phyloP scores from a whole-genome alignment of 306 rosid genomes.

The Boehmeria nivea region DNA sequence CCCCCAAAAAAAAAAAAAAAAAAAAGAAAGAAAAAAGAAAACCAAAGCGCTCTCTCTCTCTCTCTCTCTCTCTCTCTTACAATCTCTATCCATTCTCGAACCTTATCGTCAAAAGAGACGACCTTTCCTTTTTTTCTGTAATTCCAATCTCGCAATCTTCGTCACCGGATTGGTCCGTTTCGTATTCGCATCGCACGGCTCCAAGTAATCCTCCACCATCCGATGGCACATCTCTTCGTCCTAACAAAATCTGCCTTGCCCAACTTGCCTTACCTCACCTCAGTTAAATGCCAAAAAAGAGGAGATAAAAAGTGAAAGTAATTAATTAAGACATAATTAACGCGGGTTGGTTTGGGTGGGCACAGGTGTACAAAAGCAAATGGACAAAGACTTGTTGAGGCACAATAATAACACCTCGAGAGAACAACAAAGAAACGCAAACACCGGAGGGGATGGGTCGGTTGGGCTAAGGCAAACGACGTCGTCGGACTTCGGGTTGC shows the following conservation, averaged over 20 bases:
- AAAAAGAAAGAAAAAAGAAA: neutral
- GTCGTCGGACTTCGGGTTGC: constrained; percentile 58
- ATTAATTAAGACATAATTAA: constrained; percentile 9
- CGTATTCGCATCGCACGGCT: neutral
- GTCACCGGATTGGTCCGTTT: neutral
- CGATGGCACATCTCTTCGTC: neutral
- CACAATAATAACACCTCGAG: constrained; percentile 18
- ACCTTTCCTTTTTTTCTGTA: neutral
- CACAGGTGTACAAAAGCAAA: constrained; percentile 37
- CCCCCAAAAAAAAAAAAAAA: too few species aligned
- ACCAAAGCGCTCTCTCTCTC: neutral
- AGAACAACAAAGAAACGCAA: constrained; percentile 12
- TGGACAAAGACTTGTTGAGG: constrained; percentile 44
- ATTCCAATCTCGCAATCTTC: neutral
- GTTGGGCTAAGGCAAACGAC: constrained; percentile 42
- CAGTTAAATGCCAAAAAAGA: neutral
- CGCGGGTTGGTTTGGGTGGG: constrained; percentile 6
- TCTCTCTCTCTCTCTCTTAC: neutral
- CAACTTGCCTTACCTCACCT: neutral
- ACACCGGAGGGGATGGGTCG: constrained; percentile 33
- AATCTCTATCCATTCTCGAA: neutral
- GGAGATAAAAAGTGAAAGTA: neutral
- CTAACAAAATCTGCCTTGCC: neutral
- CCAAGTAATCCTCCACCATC: neutral
- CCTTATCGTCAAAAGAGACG: neutral